Percentiles rank a stretch among this genome's conserved stretches.
phyloP scores from a whole-genome alignment of 1,284 basidiomycete genomes.

The Retiboletus flavoniger region DNA sequence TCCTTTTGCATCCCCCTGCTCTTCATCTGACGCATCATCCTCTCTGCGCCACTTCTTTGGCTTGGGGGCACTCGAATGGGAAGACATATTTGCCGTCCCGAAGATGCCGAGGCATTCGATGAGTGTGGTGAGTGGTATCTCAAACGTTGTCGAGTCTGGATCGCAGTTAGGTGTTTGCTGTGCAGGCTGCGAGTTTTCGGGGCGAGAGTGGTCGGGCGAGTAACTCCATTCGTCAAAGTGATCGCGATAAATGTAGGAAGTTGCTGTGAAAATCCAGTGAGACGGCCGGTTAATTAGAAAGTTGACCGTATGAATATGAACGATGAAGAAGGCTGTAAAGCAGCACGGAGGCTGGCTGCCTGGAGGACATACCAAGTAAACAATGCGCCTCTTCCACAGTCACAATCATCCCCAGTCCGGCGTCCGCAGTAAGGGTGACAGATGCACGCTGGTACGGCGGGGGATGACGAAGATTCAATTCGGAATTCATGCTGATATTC shows the following conservation, averaged over 20 bases:
- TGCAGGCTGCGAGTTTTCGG: conserved; percentile 22
- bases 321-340: neutral
- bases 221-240: conserved; percentile 72
- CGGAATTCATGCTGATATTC: neutral
- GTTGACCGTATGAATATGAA: neutral
- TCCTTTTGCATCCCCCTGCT: conserved; percentile 22
- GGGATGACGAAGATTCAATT: conserved; percentile 1
- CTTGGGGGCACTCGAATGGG: conserved; percentile 29
- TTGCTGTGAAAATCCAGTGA: conserved; percentile 50
- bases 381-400: conserved; percentile 85
- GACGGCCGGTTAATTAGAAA: neutral
- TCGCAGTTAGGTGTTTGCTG: conserved; percentile 15
- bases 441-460: conserved; percentile 63
- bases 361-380: conserved; percentile 58
- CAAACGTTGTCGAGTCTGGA: conserved; percentile 54
- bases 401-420: conserved; percentile 80
- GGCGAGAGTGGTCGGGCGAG: conserved; percentile 13
- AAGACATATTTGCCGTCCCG: conserved; percentile 62
- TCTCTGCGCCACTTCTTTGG: conserved; percentile 50
- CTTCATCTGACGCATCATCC: conserved; percentile 51
- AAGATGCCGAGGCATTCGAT: conserved; percentile 92
- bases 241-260: conserved; percentile 79
- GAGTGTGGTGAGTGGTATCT: conserved; percentile 78
- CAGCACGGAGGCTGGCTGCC: conserved; percentile 8
- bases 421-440: conserved; percentile 59